Base-by-base conservation (phyloP, 2,329 filamentous ascomycete species). In the Penicillium sp. region DNA sequence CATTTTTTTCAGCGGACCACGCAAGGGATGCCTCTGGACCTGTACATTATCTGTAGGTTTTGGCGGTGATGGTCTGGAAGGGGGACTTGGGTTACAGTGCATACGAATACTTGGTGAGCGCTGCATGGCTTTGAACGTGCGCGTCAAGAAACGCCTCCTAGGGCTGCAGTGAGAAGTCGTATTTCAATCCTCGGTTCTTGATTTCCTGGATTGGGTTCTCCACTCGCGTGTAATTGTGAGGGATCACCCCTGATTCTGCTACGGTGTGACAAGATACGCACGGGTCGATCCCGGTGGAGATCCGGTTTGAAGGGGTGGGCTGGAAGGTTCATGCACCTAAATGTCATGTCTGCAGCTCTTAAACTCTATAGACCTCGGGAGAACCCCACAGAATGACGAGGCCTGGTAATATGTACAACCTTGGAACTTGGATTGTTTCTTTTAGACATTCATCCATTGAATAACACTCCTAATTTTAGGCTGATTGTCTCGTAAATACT, bases 51-150 rank as follows among this genome's bases (percentile, higher is more conserved):
- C 22, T 41, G 39, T 41, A 41, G 19, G 39, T 22, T 22, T 41
- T 41, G 55, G 26, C 37, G 31, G 31, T 35, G 24, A 19, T 35
- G 51, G 14, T 14, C 7, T 50, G 52, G 44, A 48, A 39, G 44
- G 19, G n/a, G n/a, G 29, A 44, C 53, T 51, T 31, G 35, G 37
- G 46, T 56, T 53, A 53, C 57, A 58, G 31, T 41, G 54, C 55
- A 58, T 54, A 29, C 19, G 26, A 19, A 27, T 13, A 13, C 4
- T 7, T 33, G 35, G 13, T 31, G 41, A n/a, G 39, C 26, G 33
- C 16, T 47, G 43, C 16, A 19, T 45, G 33, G 22, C n/a, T 46
- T 8, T 31, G 47, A 45, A 44, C 24, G 35, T 16, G 11, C 14
- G 47, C 19, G 48, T 39, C 35, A n/a, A 27, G 16, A 48, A 48